Percentiles rank a stretch among this genome's conserved stretches.
These are phyloP conservation scores for Globisporangium splendens DNA, from an alignment of 352 stramenopile genomes.

Conservation along the genomic window DNA sequence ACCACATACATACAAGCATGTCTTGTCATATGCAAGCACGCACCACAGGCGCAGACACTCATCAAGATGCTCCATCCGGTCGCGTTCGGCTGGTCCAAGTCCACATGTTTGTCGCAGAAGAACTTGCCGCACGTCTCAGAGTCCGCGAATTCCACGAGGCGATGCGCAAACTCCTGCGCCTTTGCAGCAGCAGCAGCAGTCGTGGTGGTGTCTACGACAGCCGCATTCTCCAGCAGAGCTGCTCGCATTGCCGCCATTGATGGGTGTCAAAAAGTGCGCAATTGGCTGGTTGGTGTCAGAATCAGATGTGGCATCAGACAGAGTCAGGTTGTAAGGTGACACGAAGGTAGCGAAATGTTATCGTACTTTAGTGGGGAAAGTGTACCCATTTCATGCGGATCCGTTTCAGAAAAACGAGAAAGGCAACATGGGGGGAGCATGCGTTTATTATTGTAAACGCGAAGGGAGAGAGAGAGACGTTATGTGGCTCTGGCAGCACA, in stretches of 20 bases:
- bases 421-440: not conserved
- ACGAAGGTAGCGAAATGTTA: not conserved
- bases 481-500: too few relatives aligned
- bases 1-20: not conserved
- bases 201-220: not conserved
- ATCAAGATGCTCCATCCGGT: constrained; percentile 81
- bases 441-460: not conserved
- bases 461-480: too few relatives aligned
- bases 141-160: constrained; percentile 72
- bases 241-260: not conserved
- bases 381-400: constrained; percentile 1
- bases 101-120: constrained; percentile 50
- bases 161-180: constrained; percentile 70
- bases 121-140: constrained; percentile 50
- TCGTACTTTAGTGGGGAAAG: constrained; percentile 2
- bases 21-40: not conserved
- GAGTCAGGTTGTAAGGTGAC: not conserved
- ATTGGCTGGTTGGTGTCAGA: not conserved
- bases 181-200: constrained; percentile 12
- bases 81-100: constrained; percentile 55
- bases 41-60: constrained; percentile 71
- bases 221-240: not conserved
- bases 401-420: constrained; percentile 2
- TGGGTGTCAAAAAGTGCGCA: constrained; percentile 3
- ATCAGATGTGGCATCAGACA: not conserved